Evolutionary conservation across 179 eudicot species (phyloP).

Genomic region (Sideroxylon spinosum): DNA sequence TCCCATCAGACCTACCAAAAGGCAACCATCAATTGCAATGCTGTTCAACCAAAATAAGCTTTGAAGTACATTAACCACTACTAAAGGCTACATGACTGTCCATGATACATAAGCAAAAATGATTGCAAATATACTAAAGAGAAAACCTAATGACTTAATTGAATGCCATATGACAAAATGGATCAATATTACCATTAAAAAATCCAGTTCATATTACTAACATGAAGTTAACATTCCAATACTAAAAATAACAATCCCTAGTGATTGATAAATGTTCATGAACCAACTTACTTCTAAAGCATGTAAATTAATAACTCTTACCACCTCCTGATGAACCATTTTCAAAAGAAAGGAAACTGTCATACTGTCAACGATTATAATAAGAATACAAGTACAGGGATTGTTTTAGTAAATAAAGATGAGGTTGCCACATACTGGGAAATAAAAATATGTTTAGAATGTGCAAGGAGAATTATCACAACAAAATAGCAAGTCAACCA

Average conservation of each 20-base stretch:
- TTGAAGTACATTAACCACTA: neutral
- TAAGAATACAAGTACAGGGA: neutral
- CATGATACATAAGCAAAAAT: neutral
- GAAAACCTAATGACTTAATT: neutral
- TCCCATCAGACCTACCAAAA: conserved; percentile 76
- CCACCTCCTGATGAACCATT: neutral
- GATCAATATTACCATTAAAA: neutral
- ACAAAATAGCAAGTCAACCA: neutral
- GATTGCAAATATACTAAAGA: neutral
- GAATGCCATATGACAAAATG: neutral
- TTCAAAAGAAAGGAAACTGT: too few relatives aligned
- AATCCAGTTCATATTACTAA: neutral
- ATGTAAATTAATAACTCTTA: neutral
- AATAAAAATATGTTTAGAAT: neutral
- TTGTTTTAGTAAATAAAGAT: neutral
- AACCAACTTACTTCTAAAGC: neutral
- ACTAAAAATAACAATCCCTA: neutral
- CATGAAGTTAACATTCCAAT: conserved; percentile 1
- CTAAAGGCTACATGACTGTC: neutral
- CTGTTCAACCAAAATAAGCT: neutral
- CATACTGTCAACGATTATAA: neutral
- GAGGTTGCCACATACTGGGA: neutral
- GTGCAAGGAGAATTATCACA: neutral
- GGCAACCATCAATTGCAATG: conserved; percentile 15
- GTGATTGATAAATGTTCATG: conserved; percentile 10